These are phyloP conservation scores for Ophiorrhiza pumila DNA, from an alignment of 257 asterid species.

Conservation along the genomic window DNA sequence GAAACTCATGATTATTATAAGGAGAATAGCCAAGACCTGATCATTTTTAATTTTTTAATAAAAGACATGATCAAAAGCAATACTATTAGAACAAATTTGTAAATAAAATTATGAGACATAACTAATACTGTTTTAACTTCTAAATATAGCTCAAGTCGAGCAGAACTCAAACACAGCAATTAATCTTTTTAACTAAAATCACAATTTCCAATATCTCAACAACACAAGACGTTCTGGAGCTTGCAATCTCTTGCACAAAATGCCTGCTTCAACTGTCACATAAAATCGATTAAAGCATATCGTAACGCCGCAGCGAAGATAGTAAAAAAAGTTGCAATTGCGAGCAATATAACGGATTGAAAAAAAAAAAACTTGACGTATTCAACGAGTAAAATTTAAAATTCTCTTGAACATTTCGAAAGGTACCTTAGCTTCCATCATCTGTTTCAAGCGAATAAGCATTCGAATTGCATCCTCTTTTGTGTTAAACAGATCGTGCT, in stretches of 20 bases:
- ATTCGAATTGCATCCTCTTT: constrained; percentile 56
- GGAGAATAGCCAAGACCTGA: not conserved
- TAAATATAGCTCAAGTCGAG: not conserved
- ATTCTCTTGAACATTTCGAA: not conserved
- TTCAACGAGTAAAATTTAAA: not conserved
- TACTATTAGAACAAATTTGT: not conserved
- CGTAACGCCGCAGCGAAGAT: not conserved
- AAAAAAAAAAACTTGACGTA: no score
- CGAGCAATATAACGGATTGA: not conserved
- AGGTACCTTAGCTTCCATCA: constrained; percentile 55
- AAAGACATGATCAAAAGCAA: not conserved
- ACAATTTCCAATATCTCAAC: no score
- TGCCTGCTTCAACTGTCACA: not conserved
- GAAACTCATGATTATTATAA: no score
- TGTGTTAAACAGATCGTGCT: constrained; percentile 43
- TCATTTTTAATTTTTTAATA: no score
- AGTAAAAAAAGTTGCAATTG: not conserved
- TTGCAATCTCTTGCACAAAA: not conserved
- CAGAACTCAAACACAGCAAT: not conserved
- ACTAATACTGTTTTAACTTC: not conserved
- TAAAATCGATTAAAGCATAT: not conserved
- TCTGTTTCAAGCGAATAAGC: constrained; percentile 59
- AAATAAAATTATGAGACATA: no score
- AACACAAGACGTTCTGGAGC: not conserved
- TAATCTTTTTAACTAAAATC: no score